Conservation (phyloP, 2,329 filamentous ascomycete species). For the Venturia carpophila region DNA sequence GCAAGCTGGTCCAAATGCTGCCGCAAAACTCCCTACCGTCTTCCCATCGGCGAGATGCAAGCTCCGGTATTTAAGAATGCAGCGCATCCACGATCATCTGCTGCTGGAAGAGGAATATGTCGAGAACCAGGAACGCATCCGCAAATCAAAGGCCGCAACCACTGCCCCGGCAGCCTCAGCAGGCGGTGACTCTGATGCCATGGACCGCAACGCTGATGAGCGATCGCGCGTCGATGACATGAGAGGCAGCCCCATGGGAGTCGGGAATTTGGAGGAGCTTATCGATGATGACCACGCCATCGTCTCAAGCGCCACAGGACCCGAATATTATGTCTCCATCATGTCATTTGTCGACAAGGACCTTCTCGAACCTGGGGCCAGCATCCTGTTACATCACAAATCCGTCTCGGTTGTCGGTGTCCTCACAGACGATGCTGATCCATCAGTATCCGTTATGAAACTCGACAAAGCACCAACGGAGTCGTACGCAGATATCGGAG, state of each 20-base stretch:
- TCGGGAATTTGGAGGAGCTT: constrained; percentile 94
- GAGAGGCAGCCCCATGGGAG: constrained; percentile 97
- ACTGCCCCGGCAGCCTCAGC: constrained; percentile 50
- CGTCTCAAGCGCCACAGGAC: constrained; percentile 92
- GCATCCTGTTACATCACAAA: constrained; percentile 93
- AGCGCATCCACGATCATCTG: constrained; percentile 95
- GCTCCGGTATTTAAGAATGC: constrained; percentile 92
- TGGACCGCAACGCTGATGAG: constrained; percentile 90
- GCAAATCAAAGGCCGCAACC: constrained; percentile 82
- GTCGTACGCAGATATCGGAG: constrained; percentile 97
- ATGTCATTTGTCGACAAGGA: constrained; percentile 99
- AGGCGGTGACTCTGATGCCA: constrained; percentile 62
- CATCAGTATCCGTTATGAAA: constrained; percentile 97
- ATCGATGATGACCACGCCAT: constrained; percentile 99
- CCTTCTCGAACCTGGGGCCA: constrained; percentile 89
- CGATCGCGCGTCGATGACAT: constrained; percentile 93
- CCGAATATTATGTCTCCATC: constrained; percentile 99
- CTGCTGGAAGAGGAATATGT: constrained; percentile 97
- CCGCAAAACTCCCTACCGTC: constrained; percentile 88
- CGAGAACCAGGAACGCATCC: constrained; percentile 93
- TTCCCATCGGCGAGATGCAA: constrained; percentile 97
- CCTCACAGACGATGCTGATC: constrained; percentile 90
- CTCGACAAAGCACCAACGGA: constrained; percentile 97
- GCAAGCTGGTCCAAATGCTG: constrained; percentile 83
- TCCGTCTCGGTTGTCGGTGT: constrained; percentile 97